A percentile compares a stretch with the other conserved stretches of the same genome.
Evolutionary conservation across 352 stramenopile species (phyloP).

Genomic region (Pythium folliculosum): DNA sequence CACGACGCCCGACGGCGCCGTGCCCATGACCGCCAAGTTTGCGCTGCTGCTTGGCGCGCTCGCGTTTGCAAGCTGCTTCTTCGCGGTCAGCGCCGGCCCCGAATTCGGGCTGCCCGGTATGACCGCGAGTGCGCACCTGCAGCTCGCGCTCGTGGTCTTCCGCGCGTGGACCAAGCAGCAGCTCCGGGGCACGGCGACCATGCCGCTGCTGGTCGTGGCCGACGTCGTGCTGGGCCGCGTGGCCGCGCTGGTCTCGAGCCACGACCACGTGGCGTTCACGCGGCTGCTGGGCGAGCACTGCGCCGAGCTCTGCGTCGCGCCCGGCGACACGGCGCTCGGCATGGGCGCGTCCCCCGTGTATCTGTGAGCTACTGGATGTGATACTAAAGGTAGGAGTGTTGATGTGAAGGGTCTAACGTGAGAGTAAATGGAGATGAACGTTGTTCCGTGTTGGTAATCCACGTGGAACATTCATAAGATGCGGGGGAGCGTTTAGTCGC

Average conservation of each 20-base stretch:
- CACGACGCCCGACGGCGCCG: constrained; percentile 6
- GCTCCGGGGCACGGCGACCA: constrained; percentile 25
- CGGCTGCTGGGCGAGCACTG: constrained; percentile 47
- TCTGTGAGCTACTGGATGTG: constrained; percentile 10
- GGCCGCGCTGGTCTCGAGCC: constrained; percentile 33
- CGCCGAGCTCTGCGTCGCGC: constrained; percentile 37
- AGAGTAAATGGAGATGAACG: too few species aligned
- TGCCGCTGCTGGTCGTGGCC: constrained; percentile 46
- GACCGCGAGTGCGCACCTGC: constrained; percentile 30
- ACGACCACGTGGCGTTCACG: constrained; percentile 46
- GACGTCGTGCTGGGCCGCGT: constrained; percentile 44
- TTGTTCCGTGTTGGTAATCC: too few species aligned
- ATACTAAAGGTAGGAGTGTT: too few species aligned
- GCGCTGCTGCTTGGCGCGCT: constrained; percentile 14
- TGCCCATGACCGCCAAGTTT: constrained; percentile 3
- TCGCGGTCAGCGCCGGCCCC: constrained; percentile 14
- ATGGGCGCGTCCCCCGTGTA: constrained; percentile 25
- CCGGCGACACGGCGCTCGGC: background rate
- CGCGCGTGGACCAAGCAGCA: constrained; percentile 16
- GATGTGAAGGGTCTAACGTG: too few species aligned
- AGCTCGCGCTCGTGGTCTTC: constrained; percentile 30
- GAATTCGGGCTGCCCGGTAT: constrained; percentile 23
- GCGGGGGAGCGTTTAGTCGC: too few species aligned
- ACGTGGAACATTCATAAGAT: too few species aligned
- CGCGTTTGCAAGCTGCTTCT: constrained; percentile 47